These are phyloP conservation scores for Talaromyces trachyspermus DNA, from an alignment of 495 filamentous ascomycete genomes.

Conservation along the genomic window DNA sequence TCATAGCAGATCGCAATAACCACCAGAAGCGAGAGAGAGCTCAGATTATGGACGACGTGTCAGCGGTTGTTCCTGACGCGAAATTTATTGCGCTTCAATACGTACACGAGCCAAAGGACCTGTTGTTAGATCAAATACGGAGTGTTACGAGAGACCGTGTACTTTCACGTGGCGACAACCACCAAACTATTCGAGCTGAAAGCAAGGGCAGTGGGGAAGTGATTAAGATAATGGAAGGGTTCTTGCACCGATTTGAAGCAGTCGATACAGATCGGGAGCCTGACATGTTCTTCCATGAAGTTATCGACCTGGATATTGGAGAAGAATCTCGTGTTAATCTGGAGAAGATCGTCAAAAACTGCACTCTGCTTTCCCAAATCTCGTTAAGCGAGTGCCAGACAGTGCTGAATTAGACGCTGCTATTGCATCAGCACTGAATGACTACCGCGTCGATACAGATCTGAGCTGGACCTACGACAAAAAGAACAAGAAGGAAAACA, in stretches of 20 bases:
- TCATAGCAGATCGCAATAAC: conserved; percentile 92
- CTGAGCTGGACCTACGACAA: conserved; percentile 40
- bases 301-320: conserved; percentile 79
- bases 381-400: conserved; percentile 65
- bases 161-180: conserved; percentile 82
- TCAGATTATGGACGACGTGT: conserved; percentile 78
- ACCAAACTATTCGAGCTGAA: conserved; percentile 89
- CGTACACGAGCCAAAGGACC: conserved; percentile 61
- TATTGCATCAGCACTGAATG: conserved; percentile 64
- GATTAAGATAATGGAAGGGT: conserved; percentile 90
- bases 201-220: conserved; percentile 59
- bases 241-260: conserved; percentile 76
- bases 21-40: conserved; percentile 78
- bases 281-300: conserved; percentile 68
- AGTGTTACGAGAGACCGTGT: conserved; percentile 73
- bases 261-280: conserved; percentile 55
- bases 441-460: conserved; percentile 70
- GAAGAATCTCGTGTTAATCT: conserved; percentile 76
- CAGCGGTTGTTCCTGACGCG: conserved; percentile 47
- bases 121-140: conserved; percentile 55
- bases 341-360: conserved; percentile 68
- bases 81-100: conserved; percentile 88
- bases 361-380: conserved; percentile 61
- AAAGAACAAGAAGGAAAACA: conserved; percentile 23
- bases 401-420: conserved; percentile 72